These are phyloP conservation scores for Paramyrothecium sp. DNA, from an alignment of 2,329 filamentous ascomycete species.

Conservation along the genomic window DNA sequence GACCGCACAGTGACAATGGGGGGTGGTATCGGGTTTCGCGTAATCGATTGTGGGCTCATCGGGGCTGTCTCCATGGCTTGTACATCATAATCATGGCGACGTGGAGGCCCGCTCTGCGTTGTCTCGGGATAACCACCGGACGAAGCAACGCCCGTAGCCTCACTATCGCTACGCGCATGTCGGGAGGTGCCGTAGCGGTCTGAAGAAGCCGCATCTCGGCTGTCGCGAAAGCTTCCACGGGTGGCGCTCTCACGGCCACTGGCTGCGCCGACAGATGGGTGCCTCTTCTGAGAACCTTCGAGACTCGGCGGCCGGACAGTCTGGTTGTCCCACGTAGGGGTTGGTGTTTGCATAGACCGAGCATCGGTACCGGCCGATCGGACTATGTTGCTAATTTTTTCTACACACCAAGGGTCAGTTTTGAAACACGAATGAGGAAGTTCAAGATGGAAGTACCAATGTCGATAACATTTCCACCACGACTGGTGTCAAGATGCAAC, in stretches of 20 bases:
- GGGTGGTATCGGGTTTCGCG: slow-evolving; percentile 84
- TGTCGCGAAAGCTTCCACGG: slow-evolving; percentile 45
- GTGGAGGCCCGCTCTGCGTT: slow-evolving; percentile 64
- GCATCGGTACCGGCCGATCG: slow-evolving; percentile 71
- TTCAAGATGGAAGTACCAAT: slow-evolving; percentile 62
- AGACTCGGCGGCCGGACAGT: slow-evolving; percentile 53
- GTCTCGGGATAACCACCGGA: slow-evolving; percentile 79
- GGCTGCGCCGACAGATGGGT: slow-evolving; percentile 16
- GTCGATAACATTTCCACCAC: slow-evolving; percentile 89
- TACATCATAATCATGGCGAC: slow-evolving; percentile 91
- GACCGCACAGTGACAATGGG: slow-evolving; percentile 93
- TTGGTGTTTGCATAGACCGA: slow-evolving; percentile 49
- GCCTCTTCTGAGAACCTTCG: slow-evolving; percentile 35
- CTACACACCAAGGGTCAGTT: slow-evolving; percentile 45
- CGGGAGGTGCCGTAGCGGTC: slow-evolving; percentile 45
- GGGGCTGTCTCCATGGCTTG: slow-evolving; percentile 92
- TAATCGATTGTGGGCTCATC: slow-evolving; percentile 67
- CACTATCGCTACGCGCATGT: slow-evolving; percentile 78
- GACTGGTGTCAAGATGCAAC: slow-evolving; percentile 85
- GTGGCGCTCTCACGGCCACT: slow-evolving; percentile 34
- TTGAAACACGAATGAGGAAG: slow-evolving; percentile 15
- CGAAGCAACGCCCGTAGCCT: slow-evolving; percentile 69
- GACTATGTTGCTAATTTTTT: slow-evolving; percentile 93
- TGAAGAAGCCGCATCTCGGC: slow-evolving; percentile 43
- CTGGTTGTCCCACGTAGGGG: slow-evolving; percentile 69